Percentiles rank a stretch among this genome's conserved stretches.
Evolutionary conservation across 345 rosid species (phyloP).

Genomic region (rapeseed (Brassica napus)): DNA sequence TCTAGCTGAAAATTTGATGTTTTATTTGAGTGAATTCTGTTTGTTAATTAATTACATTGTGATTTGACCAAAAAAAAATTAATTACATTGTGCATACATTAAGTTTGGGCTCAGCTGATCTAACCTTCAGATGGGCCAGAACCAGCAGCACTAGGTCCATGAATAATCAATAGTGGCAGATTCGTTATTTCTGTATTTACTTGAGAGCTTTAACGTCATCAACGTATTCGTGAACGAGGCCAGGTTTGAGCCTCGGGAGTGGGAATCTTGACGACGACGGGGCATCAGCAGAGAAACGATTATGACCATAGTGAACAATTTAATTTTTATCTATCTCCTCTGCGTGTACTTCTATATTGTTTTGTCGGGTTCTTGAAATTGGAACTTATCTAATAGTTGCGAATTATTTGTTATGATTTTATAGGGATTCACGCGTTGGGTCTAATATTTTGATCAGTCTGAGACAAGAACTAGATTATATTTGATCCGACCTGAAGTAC

Average conservation of each 20-base stretch:
- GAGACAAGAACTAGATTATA: not conserved
- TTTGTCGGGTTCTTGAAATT: not conserved
- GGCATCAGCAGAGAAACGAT: not conserved
- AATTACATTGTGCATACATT: not conserved
- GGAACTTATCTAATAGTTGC: not conserved
- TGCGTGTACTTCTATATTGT: not conserved
- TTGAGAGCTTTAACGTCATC: not conserved
- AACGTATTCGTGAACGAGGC: not conserved
- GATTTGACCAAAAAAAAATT: too few species aligned
- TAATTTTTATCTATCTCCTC: not conserved
- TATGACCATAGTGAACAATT: not conserved
- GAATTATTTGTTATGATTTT: not conserved
- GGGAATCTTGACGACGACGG: conserved; percentile 6
- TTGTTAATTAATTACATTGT: too few species aligned
- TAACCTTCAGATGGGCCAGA: not conserved
- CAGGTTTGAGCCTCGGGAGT: not conserved
- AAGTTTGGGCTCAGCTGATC: not conserved
- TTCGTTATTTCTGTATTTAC: not conserved
- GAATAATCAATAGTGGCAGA: not conserved
- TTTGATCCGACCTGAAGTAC: not conserved
- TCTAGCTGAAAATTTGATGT: not conserved
- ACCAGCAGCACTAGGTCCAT: not conserved
- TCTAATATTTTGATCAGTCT: not conserved
- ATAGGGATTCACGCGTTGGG: not conserved
- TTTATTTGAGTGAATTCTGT: too few species aligned